These are phyloP conservation scores for Talaromyces liani DNA, from an alignment of 495 filamentous ascomycete species.

Conservation along the genomic window DNA sequence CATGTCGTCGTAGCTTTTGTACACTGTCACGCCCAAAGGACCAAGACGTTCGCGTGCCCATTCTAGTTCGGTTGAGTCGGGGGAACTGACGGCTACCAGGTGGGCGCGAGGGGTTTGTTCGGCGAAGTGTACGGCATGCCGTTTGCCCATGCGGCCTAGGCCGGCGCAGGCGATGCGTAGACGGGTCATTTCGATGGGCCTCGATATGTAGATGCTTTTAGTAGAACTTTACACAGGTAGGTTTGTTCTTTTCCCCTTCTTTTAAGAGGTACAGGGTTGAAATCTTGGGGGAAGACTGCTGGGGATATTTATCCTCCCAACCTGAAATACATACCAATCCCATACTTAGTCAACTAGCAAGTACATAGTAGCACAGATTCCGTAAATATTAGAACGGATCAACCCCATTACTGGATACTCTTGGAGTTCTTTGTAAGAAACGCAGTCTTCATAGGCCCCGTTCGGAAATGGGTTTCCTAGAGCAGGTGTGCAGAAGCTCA, in stretches of 20 bases:
- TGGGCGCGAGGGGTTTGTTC: background rate
- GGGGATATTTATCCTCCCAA: background rate
- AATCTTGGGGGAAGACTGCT: no score
- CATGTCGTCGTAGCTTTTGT: conserved; percentile 47
- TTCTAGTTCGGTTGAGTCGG: background rate
- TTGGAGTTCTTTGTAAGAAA: background rate
- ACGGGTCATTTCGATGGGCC: background rate
- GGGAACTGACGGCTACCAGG: background rate
- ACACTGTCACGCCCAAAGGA: background rate
- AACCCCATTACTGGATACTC: background rate
- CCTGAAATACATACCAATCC: background rate
- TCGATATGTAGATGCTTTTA: no score
- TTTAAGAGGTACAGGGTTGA: no score
- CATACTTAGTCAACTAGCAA: background rate
- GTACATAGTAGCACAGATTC: background rate
- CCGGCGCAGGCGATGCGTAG: background rate
- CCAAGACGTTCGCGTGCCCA: background rate
- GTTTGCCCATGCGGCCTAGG: background rate
- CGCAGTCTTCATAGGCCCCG: background rate
- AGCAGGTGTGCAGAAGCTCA: background rate
- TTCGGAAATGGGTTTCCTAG: background rate
- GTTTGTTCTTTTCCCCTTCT: no score
- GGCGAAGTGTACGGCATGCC: background rate
- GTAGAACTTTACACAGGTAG: no score
- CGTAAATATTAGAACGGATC: background rate